Evolutionary conservation across 192 early-diverging fungal genomes (phyloP).

Genomic region (Paraglomus brasilianum): DNA sequence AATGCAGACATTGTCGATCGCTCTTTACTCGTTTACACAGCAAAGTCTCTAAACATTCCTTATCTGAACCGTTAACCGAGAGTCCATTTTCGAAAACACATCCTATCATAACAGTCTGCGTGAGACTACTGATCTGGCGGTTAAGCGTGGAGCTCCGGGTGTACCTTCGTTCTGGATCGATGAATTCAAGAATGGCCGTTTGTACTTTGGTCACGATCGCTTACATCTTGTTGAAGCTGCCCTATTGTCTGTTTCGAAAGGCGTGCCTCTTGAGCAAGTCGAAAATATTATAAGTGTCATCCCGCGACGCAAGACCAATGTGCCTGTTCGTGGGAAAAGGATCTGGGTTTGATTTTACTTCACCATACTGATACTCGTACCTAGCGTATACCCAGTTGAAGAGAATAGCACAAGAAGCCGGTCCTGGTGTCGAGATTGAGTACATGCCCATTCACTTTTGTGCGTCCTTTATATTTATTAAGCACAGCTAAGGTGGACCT

Average conservation of each 20-base stretch:
- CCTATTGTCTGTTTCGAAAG: background rate
- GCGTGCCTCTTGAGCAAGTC: conserved; percentile 21
- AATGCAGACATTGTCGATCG: conserved; percentile 28
- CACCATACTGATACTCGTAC: conserved; percentile 29
- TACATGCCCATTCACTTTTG: conserved; percentile 29
- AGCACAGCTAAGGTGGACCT: conserved; percentile 10
- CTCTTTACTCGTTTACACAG: conserved; percentile 1
- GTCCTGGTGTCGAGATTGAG: conserved; percentile 24
- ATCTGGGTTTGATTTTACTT: conserved; percentile 35
- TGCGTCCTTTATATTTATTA: conserved; percentile 3
- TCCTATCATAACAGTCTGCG: conserved; percentile 22
- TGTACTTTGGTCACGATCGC: conserved; percentile 35
- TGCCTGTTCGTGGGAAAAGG: conserved; percentile 1
- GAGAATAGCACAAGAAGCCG: conserved; percentile 17
- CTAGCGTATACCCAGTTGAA: conserved; percentile 30
- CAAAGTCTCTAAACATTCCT: conserved; percentile 24
- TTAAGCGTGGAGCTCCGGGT: conserved; percentile 27
- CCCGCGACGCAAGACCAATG: background rate
- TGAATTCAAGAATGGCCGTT: background rate
- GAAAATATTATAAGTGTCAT: conserved; percentile 8
- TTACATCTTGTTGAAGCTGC: conserved; percentile 32
- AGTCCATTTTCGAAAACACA: conserved; percentile 17
- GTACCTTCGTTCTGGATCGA: conserved; percentile 27
- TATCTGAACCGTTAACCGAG: background rate
- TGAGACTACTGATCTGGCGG: conserved; percentile 12